Evolutionary conservation across 495 filamentous ascomycete species (phyloP).

Genomic region (Talaromyces stipitatus): DNA sequence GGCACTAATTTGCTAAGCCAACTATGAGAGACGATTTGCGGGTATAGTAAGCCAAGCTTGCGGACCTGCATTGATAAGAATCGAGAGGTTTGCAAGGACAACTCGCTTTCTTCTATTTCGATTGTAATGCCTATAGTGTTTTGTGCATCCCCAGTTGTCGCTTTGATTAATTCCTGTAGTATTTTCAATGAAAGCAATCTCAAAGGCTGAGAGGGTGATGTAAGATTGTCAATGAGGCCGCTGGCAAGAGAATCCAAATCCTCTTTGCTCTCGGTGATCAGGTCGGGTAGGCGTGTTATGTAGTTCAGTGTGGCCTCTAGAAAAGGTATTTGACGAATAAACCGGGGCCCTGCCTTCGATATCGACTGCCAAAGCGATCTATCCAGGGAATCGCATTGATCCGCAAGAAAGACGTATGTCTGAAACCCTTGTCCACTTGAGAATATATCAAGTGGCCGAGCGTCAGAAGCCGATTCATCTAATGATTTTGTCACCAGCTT

Average conservation of each 20-base stretch:
- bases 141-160: constrained; percentile 27
- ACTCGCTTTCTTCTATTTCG: constrained; percentile 67
- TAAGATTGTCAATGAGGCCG: constrained; percentile 62
- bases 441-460: constrained; percentile 20
- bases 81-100: constrained; percentile 67
- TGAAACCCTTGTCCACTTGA: constrained; percentile 39
- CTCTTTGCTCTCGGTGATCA: constrained; percentile 37
- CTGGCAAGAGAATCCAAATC: constrained; percentile 45
- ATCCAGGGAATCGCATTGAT: constrained; percentile 33
- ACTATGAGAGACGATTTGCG: constrained; percentile 40
- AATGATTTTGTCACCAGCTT: constrained; percentile 20
- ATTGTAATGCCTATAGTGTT: constrained; percentile 44
- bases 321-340: constrained; percentile 55
- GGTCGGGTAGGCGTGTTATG: neutral
- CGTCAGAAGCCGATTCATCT: constrained; percentile 11
- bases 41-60: constrained; percentile 58
- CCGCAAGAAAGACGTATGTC: constrained; percentile 34
- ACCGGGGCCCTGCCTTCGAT: constrained; percentile 51
- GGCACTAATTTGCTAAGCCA: constrained; percentile 70
- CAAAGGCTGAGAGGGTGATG: constrained; percentile 60
- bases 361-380: constrained; percentile 47
- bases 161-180: constrained; percentile 35
- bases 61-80: constrained; percentile 77
- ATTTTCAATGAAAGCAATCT: constrained; percentile 64
- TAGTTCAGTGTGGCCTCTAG: constrained; percentile 58